Conservation (phyloP, 495 filamentous ascomycete genomes). For the Talaromyces trachyspermus region DNA sequence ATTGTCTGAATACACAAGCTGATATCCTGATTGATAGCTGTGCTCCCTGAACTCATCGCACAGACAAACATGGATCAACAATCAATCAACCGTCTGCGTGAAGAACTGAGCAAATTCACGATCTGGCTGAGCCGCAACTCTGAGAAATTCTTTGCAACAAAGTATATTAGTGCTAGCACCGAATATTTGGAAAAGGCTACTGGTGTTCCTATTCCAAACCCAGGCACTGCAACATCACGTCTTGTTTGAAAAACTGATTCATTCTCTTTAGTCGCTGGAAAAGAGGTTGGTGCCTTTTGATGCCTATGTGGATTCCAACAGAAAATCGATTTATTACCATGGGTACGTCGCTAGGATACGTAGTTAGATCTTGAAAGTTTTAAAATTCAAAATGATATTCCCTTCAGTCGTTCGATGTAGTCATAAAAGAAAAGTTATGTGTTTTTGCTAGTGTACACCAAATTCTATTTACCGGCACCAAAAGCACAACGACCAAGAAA, state of each 20-base stretch:
- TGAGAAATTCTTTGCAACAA: conserved; percentile 63
- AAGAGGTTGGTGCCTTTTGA: too few species aligned
- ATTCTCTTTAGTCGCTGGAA: too few species aligned
- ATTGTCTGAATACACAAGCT: not conserved
- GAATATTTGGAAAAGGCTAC: conserved; percentile 53
- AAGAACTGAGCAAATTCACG: conserved; percentile 76
- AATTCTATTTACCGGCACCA: too few species aligned
- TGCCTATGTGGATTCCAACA: too few species aligned
- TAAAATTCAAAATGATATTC: too few species aligned
- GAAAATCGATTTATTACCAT: too few species aligned
- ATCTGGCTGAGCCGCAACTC: conserved; percentile 71
- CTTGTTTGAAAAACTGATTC: conserved; percentile 20
- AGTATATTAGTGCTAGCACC: conserved; percentile 61
- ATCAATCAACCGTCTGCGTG: conserved; percentile 75
- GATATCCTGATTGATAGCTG: conserved; percentile 44
- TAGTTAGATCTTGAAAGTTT: too few species aligned
- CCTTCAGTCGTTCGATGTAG: too few species aligned
- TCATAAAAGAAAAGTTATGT: too few species aligned
- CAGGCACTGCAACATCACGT: conserved; percentile 23
- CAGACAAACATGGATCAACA: conserved; percentile 97
- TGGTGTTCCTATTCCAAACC: conserved; percentile 24
- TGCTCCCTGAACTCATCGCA: conserved; percentile 85
- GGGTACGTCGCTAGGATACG: too few species aligned
- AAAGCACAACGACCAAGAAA: too few species aligned
- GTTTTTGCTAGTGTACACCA: too few species aligned